phyloP scores from a whole-genome alignment of 2,329 filamentous ascomycete species.

The Erysiphe pisi region DNA sequence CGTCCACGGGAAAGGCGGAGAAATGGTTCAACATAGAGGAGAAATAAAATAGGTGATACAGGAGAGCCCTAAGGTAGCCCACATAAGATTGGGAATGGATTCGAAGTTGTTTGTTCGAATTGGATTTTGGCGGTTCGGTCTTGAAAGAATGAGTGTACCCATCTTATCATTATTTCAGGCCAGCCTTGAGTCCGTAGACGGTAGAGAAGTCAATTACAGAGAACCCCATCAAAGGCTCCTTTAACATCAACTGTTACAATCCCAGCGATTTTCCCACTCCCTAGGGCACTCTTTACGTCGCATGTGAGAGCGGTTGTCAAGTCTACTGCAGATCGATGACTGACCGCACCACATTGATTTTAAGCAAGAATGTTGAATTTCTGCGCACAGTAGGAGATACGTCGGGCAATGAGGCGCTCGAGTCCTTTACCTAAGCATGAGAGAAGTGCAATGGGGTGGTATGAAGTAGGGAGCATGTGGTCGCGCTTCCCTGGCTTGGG shows the following conservation, averaged over 20 bases:
- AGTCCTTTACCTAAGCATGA: conserved; percentile 10
- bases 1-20: no score
- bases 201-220: neutral
- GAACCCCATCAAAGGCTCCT: neutral
- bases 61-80: no score
- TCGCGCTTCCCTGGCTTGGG: neutral
- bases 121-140: no score
- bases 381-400: neutral
- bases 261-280: neutral
- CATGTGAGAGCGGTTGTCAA: neutral
- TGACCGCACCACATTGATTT: neutral
- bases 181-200: no score
- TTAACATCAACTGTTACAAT: neutral
- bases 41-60: neutral
- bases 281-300: neutral
- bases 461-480: neutral
- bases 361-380: neutral
- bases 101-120: no score
- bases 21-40: no score
- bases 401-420: neutral
- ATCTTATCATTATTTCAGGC: no score
- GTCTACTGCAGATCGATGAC: neutral
- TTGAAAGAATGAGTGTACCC: no score
- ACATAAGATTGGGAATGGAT: no score
- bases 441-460: neutral